Percentiles rank a stretch among this genome's conserved stretches.
Evolutionary conservation across 139 green algal species (phyloP).

Genomic region (Micromonas pusilla): DNA sequence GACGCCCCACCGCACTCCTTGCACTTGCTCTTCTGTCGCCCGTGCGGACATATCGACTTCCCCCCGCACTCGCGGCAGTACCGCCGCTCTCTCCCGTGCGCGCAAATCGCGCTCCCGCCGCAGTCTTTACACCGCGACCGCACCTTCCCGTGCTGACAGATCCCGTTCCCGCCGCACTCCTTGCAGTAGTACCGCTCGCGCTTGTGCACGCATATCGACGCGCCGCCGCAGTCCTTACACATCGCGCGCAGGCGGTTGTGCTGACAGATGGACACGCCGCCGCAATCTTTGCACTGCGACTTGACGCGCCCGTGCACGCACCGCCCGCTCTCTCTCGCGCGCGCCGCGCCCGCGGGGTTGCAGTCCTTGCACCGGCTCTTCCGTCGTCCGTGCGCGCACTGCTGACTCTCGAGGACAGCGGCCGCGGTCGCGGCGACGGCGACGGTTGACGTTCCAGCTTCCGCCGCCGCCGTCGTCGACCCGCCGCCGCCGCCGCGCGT

Average conservation of each 20-base stretch:
- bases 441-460: no score
- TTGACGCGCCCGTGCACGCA: not conserved
- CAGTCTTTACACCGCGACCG: not conserved
- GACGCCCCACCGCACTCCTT: slow-evolving; percentile 6
- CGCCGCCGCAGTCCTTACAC: not conserved
- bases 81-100: not conserved
- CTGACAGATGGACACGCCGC: not conserved
- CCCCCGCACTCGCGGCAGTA: not conserved
- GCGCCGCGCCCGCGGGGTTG: no score
- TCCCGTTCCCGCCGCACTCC: not conserved
- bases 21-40: not conserved
- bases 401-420: no score
- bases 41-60: not conserved
- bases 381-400: not conserved
- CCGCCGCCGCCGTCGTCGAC: no score
- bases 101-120: not conserved
- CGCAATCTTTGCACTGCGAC: not conserved
- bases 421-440: no score
- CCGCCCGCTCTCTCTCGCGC: not conserved
- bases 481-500: no score
- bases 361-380: not conserved
- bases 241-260: not conserved
- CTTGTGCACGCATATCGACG: not conserved
- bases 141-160: not conserved
- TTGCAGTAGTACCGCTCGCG: not conserved